Conservation (phyloP, 768 basidiomycete genomes). For the Phylloporus rhodoxanthus region DNA sequence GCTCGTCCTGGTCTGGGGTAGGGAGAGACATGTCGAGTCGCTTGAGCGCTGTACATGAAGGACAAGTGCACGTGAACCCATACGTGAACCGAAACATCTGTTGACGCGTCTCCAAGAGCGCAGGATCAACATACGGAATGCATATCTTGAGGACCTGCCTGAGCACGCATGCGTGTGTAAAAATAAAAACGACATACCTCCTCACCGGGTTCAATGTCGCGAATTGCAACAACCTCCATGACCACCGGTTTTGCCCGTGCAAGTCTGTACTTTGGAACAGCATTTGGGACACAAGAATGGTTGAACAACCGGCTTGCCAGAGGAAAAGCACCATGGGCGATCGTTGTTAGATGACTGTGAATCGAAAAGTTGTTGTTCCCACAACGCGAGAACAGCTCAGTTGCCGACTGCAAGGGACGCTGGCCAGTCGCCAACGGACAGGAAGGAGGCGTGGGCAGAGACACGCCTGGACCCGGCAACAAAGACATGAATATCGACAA, state of each 20-base stretch:
- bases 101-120: slow-evolving; percentile 54
- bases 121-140: slow-evolving; percentile 75
- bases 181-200: slow-evolving; percentile 44
- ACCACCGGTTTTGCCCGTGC: slow-evolving; percentile 30
- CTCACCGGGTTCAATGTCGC: slow-evolving; percentile 50
- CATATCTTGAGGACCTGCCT: slow-evolving; percentile 45
- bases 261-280: slow-evolving; percentile 55
- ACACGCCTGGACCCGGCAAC: slow-evolving; percentile 39
- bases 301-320: slow-evolving; percentile 76
- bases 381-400: slow-evolving; percentile 51
- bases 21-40: slow-evolving; percentile 35
- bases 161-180: background rate
- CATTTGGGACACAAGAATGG: slow-evolving; percentile 76
- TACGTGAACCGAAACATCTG: slow-evolving; percentile 57
- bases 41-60: slow-evolving; percentile 47
- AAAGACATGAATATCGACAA: slow-evolving; percentile 39
- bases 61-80: slow-evolving; percentile 61
- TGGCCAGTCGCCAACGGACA: slow-evolving; percentile 30
- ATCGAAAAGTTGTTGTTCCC: slow-evolving; percentile 80
- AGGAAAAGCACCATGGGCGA: slow-evolving; percentile 74
- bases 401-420: slow-evolving; percentile 16
- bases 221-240: slow-evolving; percentile 65
- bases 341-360: slow-evolving; percentile 62
- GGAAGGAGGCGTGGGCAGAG: slow-evolving; percentile 28
- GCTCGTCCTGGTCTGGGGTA: slow-evolving; percentile 26